Percentiles rank a stretch among this genome's conserved stretches.
Conservation (phyloP, 176 grass and related monocot species). For the Saccharum officinarum region DNA sequence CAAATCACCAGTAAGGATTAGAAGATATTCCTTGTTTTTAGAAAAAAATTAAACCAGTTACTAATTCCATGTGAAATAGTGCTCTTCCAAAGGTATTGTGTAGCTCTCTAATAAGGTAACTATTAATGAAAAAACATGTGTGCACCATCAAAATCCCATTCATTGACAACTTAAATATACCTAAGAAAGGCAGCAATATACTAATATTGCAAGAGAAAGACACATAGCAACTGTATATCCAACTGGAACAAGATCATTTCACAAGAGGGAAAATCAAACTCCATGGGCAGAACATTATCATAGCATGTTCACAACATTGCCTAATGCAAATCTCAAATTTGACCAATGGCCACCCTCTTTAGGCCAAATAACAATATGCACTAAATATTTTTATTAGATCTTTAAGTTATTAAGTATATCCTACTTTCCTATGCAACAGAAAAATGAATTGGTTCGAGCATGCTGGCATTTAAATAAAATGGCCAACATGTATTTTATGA, state of each 20-base stretch:
- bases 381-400: background rate
- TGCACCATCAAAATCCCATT: background rate
- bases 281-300: background rate
- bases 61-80: background rate
- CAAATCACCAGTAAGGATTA: background rate
- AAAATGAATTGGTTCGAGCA: background rate
- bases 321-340: background rate
- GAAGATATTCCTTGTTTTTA: background rate
- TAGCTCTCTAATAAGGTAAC: background rate
- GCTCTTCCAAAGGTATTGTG: background rate
- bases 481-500: background rate
- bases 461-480: background rate
- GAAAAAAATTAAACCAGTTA: background rate
- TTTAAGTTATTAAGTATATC: background rate
- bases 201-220: background rate
- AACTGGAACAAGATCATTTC: conserved; percentile 5
- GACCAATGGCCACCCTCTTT: background rate
- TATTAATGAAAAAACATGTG: background rate
- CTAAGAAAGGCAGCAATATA: background rate
- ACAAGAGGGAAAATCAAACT: background rate
- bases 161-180: background rate
- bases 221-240: background rate
- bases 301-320: background rate
- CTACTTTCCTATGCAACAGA: background rate
- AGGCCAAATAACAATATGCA: background rate